Base-by-base conservation (phyloP, 176 grass and related monocot genomes). In the Ensete glaucum region DNA sequence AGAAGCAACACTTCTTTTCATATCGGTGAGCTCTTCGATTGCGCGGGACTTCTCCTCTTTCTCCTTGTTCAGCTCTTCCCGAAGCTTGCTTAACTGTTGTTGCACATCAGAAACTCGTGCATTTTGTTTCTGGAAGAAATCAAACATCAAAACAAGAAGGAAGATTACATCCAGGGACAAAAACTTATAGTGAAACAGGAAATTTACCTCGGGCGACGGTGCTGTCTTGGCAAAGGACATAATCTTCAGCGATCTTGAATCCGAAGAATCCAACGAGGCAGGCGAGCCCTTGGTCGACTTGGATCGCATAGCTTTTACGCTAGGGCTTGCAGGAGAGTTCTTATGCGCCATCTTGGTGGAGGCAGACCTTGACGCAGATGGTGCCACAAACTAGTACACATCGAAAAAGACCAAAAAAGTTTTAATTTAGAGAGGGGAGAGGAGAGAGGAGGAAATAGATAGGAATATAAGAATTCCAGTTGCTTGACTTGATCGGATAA, bases 1-100 rank as follows among this genome's bases (percentile, higher is more conserved):
- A 0, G 83, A 80, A 2, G 19, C 16, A 22, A 84, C 53, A 21
- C 43, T 63, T 13, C 19, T 83, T 77, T 81, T 63, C 1, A 82
- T 52, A 2, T 83, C 79, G 17, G 78, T 69, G 52, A 96, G 87
- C 78, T 96, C 88, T 69, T 10, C 65, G 43, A 71, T 23, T 34
- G 62, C 77, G 15, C 69, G 76, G 11, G 75, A 69, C 48, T 90
- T 97, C 49, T 97, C 90, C 71, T 88, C 81, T 56, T 56, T 82
- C 74, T 90, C 94, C 83, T 50, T 55, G 49, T 76, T 74, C 64
- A 99, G 76, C 50, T 99, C 95, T 50, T 91, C 90, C 63, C 87
- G 80, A 43, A 94, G 75, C 69, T 82, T 85, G 43, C 22, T 77
- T 59, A 91, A 65, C 75, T 89, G 81, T 49, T 86, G 76, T 53